Conservation (phyloP, 768 basidiomycete species). For the Strobilomyces dryophilus region DNA sequence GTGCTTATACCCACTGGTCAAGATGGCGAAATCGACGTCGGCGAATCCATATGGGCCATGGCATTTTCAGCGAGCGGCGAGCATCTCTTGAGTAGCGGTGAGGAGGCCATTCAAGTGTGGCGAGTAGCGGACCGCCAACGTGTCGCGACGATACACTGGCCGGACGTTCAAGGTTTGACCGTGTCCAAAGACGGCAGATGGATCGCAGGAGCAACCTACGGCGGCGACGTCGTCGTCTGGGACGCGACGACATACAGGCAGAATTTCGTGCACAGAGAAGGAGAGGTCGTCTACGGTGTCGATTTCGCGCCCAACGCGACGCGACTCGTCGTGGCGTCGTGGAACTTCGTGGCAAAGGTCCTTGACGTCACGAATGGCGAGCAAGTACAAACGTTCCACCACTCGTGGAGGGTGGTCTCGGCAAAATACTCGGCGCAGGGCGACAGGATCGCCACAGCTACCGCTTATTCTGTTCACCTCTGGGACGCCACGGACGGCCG, state of each 20-base stretch:
- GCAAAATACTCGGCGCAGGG: neutral
- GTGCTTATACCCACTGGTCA: neutral
- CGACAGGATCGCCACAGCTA: neutral
- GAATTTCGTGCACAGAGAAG: neutral
- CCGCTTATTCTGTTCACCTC: neutral
- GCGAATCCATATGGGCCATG: neutral
- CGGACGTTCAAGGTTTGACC: neutral
- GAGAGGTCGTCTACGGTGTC: neutral
- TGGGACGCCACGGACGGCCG: too few relatives aligned
- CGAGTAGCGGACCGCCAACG: neutral
- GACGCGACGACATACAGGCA: neutral
- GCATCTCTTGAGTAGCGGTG: neutral
- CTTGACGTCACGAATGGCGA: neutral
- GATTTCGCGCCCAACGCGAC: neutral
- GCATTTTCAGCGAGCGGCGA: neutral
- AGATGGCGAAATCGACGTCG: neutral
- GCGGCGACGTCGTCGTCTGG: neutral
- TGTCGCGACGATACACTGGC: too few relatives aligned
- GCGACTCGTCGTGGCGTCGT: neutral
- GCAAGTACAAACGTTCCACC: neutral
- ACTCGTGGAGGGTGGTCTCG: too few relatives aligned
- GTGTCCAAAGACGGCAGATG: neutral
- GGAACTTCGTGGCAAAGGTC: neutral
- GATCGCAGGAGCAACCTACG: neutral
- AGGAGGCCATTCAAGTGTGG: neutral